Evolutionary conservation across 2,329 filamentous ascomycete species (phyloP), one percentile per base, ranked within the genome.

Genomic region (Dothiorella sarmentorum): DNA sequence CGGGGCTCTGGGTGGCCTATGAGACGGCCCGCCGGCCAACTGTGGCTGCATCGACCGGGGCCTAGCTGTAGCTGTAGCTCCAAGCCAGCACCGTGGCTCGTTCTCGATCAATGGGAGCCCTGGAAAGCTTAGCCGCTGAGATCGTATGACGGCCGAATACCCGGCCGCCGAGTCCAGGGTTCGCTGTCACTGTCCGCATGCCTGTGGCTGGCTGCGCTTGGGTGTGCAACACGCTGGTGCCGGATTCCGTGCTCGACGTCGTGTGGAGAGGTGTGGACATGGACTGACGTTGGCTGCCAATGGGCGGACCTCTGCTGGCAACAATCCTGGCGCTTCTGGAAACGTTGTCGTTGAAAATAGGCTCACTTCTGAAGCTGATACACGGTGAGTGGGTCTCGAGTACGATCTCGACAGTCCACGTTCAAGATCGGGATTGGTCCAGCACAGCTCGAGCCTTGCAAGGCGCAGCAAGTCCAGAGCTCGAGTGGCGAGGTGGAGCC

Each of bases 151-250:
- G 47, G 47, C 47, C 47, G 47, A 37, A 37, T 18, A 51, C 6
- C 47, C 47, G 47, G 47, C 47, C 47, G 31, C 47, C 47, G 31
- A 51, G 47, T n/a, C 47, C 22, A 51, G 47, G 31, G 47, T n/a
- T 15, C 15, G 45, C 31, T 49, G 44, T 29, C n/a, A 15, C 18
- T 38, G 42, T 22, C 20, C 22, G 13, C 44, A 33, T 17, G n/a
- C n/a, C n/a, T n/a, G n/a, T n/a, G n/a, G n/a, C n/a, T n/a, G n/a
- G n/a, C n/a, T n/a, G n/a, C 27, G 44, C 47, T 51, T 51, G 47
- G 47, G 31, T 51, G 47, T 51, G 47, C 31, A 26, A 51, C 47
- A 15, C 13, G 31, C 31, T 37, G 47, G 47, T 51, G 47, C 47
- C 47, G 47, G 31, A 9, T 26, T 51, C 47, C 47, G 47, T 26